Evolutionary conservation across 805 yeast genomes (phyloP).

Genomic region (Candida takata): DNA sequence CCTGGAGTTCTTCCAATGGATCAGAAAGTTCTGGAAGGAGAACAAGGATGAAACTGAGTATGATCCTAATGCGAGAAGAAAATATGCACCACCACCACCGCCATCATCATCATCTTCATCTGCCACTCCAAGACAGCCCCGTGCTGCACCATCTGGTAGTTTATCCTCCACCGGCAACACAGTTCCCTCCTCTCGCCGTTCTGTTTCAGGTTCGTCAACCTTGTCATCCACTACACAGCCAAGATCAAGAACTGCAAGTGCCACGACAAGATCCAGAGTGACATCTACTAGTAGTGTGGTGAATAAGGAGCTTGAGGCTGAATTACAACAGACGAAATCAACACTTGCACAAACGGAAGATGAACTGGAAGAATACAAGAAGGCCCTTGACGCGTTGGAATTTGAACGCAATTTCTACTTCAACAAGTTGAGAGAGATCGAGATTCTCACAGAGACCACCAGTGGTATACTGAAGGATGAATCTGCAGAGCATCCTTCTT

Average conservation of each 20-base stretch:
- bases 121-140: not conserved
- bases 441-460: conserved; percentile 63
- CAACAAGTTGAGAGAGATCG: conserved; percentile 83
- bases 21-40: conserved; percentile 75
- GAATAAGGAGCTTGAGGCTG: conserved; percentile 32
- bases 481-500: conserved; percentile 21
- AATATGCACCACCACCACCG: conserved; percentile 16
- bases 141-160: not conserved
- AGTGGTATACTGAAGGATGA: conserved; percentile 41
- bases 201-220: conserved; percentile 1
- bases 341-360: conserved; percentile 35
- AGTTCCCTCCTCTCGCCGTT: conserved; percentile 2
- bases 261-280: conserved; percentile 19
- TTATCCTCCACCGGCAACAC: conserved; percentile 1
- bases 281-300: conserved; percentile 22
- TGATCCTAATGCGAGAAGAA: conserved; percentile 60
- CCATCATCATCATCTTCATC: not conserved
- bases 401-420: conserved; percentile 88
- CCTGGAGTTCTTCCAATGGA: conserved; percentile 91
- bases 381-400: conserved; percentile 59
- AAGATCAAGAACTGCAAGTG: conserved; percentile 8
- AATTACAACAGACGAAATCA: conserved; percentile 38
- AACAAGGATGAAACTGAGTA: conserved; percentile 61
- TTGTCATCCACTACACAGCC: conserved; percentile 4
- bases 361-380: conserved; percentile 50